Base-by-base conservation (phyloP, 2,329 filamentous ascomycete genomes). In the Neofusicoccum sp. region DNA sequence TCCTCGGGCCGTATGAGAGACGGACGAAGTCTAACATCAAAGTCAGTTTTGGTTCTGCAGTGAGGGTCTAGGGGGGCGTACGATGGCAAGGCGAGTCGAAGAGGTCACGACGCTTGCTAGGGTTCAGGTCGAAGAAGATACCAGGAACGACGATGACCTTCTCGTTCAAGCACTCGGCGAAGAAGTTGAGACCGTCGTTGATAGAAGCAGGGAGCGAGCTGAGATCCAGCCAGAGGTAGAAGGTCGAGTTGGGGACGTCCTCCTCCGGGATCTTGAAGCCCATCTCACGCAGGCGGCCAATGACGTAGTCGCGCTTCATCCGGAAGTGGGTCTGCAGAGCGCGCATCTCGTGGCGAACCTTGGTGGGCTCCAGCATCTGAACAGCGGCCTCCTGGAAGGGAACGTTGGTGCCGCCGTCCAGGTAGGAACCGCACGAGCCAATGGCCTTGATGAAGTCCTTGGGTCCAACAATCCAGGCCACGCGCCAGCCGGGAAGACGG, bases 71-170 rank as follows among this genome's bases (percentile, higher is more conserved):
- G n/a, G n/a, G 14, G 12, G 41, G 16, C 41, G 4, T 43, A 43
- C 41, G 54, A 79, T 98, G 94, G 79, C 94, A 97, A 64, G 94
- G 94, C 69, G 87, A 92, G 79, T 98, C 94, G 69, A 98, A 98
- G 69, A 98, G 78, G 77, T 98, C 94, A 74, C 94, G 85, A 67
- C 94, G 85, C 76, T 92, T 90, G 39, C 90, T 89, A 3, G 94
- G 94, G 80, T 98, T 98, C 67, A 98, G 79, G 73, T 98, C 94
- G 76, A 98, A 98, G 85, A 98, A 98, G 77, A 98, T 98, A 65
- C 94, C 94, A 0, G 94, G 94, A 4, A 98, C 94, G 16, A 97
- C 93, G 73, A 97, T 97, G 68, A 96, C 92, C 84, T 96, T 96
- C 82, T 97, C 93, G 72, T 91, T 87, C 48, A 98, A 81, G 74